Base-by-base conservation (phyloP, 257 asterid genomes). In the Solanum pennellii region DNA sequence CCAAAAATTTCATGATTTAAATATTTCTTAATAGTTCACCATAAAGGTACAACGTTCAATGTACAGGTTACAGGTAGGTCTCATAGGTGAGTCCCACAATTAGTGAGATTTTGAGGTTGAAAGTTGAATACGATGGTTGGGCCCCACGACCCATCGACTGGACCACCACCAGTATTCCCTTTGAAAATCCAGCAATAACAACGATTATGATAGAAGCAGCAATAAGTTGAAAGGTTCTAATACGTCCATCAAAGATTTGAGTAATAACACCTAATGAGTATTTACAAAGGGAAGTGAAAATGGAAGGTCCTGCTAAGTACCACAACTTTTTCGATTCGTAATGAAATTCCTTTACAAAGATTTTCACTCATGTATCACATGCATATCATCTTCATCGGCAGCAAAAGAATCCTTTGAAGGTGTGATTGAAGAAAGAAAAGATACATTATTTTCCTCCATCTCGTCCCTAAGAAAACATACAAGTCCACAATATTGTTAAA, bases 251-350 rank as follows among this genome's bases (percentile, higher is more conserved):
- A 47, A 59, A 86, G 45, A 87, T 45, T 35, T 87, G 82, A 65
- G 88, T 42, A 9, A 31, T 35, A 84, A 82, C 77, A 5, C 88
- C 86, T 9, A 79, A 6, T 21, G 88, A 76, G 18, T 77, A 87
- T 14, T 87, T 86, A 6, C 75, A 77, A 10, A 79, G 27, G 12
- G 59, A 18, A 42, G 77, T 87, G 59, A 77, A 60, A 13, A 87
- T 79, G 16, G 86, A 79, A 12, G 86, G 88, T 41, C 75, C 76
- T 2, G 88, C 88, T 6, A 87, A 80, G 35, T 60, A 87, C 88
- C 88, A 87, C 3, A 37, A 62, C 37, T 77, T 87, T 56, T 60
- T 41, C 11, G 88, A 87, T 33, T 87, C 89, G 3, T 35, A 37
- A 37, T 9, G n/a, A 31, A 87, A 82, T 27, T 87, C 85, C 14